A percentile compares a stretch with the other conserved stretches of the same genome.
Evolutionary conservation across 257 asterid species (phyloP).

Genomic region (Plectranthus barbatus): DNA sequence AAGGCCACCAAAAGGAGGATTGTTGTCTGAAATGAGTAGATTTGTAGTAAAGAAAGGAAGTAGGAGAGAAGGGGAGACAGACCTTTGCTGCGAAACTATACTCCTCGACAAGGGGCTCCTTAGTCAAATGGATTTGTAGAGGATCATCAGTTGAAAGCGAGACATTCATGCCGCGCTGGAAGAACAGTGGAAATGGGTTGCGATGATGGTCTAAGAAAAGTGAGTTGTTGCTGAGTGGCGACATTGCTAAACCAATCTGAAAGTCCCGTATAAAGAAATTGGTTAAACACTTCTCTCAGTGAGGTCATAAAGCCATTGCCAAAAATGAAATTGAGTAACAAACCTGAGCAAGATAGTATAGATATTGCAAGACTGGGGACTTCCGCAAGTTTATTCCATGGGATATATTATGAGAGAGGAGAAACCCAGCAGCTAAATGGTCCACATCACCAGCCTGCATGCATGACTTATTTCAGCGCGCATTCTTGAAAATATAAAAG

Average conservation of each 20-base stretch:
- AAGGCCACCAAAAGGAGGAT: not conserved
- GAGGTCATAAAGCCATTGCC: not conserved
- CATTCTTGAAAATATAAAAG: constrained; percentile 1
- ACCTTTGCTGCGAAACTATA: constrained; percentile 98
- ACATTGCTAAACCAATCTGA: constrained; percentile 95
- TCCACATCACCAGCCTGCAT: constrained; percentile 98
- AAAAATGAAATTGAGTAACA: constrained; percentile 13
- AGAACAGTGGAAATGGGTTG: constrained; percentile 84
- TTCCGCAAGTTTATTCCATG: constrained; percentile 91
- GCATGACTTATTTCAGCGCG: constrained; percentile 21
- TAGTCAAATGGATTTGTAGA: constrained; percentile 85
- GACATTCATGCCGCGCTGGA: constrained; percentile 87
- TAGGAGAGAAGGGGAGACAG: constrained; percentile 2
- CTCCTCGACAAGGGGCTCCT: constrained; percentile 94
- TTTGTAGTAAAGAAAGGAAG: constrained; percentile 6
- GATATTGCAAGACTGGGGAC: constrained; percentile 83
- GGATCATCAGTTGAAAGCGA: constrained; percentile 89
- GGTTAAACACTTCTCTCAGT: not conserved
- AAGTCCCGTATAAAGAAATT: not conserved
- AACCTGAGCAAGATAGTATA: constrained; percentile 96
- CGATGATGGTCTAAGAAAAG: constrained; percentile 87
- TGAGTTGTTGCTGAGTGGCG: constrained; percentile 94
- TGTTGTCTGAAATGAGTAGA: constrained; percentile 8
- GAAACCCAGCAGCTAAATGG: constrained; percentile 96
- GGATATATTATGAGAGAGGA: constrained; percentile 77